A percentile compares a stretch with the other conserved stretches of the same genome.
Evolutionary conservation across 352 stramenopile species (phyloP).

Genomic region (Salisapilia sapeloensis): DNA sequence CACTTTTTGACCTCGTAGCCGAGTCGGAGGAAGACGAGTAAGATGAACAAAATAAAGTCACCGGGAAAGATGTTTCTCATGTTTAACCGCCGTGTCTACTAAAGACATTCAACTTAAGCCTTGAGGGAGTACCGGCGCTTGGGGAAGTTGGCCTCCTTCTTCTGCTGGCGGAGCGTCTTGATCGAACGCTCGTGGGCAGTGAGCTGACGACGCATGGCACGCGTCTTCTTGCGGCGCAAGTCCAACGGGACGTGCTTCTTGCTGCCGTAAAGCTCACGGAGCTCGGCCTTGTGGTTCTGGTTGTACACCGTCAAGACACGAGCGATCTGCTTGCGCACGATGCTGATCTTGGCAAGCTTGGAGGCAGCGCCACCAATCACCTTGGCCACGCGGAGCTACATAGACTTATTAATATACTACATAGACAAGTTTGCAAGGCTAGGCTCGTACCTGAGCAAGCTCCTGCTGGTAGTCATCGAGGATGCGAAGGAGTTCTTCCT

Average conservation of each 20-base stretch:
- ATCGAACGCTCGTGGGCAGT: slow-evolving; percentile 88
- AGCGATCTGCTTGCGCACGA: slow-evolving; percentile 98
- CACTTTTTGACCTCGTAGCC: slow-evolving; percentile 21
- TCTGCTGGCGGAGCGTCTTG: slow-evolving; percentile 89
- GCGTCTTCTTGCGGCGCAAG: slow-evolving; percentile 97
- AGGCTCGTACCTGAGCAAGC: slow-evolving; percentile 59
- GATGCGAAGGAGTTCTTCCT: slow-evolving; percentile 96
- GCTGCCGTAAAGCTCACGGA: slow-evolving; percentile 87
- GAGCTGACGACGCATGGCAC: slow-evolving; percentile 93
- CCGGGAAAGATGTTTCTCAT: slow-evolving; percentile 3
- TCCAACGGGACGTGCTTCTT: slow-evolving; percentile 97
- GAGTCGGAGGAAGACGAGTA: slow-evolving; percentile 36
- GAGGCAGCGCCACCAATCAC: slow-evolving; percentile 96
- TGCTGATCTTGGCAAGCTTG: slow-evolving; percentile 99
- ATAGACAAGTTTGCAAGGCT: background rate
- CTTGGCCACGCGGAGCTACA: slow-evolving; percentile 95
- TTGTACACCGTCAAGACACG: slow-evolving; percentile 99
- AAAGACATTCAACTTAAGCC: slow-evolving; percentile 73
- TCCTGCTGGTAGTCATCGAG: slow-evolving; percentile 98
- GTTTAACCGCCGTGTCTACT: too few relatives aligned
- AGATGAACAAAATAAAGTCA: slow-evolving; percentile 5
- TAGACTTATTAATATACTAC: background rate
- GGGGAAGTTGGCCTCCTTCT: slow-evolving; percentile 95
- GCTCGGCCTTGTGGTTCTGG: slow-evolving; percentile 96
- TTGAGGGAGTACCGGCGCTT: slow-evolving; percentile 95